Percentiles rank a stretch among this genome's conserved stretches.
phyloP scores from a whole-genome alignment of 495 filamentous ascomycete genomes.

The Emericellopsis terricola region DNA sequence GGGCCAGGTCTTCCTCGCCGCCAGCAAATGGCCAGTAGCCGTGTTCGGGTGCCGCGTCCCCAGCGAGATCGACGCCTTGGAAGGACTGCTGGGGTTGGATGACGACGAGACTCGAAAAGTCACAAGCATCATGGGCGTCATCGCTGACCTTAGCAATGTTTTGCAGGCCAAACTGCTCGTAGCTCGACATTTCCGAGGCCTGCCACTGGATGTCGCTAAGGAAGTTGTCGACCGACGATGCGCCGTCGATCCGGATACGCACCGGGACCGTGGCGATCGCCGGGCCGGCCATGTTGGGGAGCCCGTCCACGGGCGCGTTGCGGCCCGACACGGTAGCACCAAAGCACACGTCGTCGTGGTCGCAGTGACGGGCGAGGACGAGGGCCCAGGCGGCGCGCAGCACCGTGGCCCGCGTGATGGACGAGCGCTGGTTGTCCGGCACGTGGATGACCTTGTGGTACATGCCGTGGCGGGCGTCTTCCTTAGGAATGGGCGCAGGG shows the following conservation, averaged over 20 bases:
- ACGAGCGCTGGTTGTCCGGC: slow-evolving; percentile 6
- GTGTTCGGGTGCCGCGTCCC: not conserved
- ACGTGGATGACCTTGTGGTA: slow-evolving; percentile 6
- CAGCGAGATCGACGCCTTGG: not conserved
- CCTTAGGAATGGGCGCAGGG: not conserved
- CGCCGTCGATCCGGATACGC: slow-evolving; percentile 11
- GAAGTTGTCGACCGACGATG: slow-evolving; percentile 4
- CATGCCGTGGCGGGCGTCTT: slow-evolving; percentile 1
- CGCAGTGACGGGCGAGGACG: slow-evolving; percentile 16
- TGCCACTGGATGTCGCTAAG: slow-evolving; percentile 14
- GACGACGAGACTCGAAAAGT: too few relatives aligned
- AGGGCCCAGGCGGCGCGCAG: slow-evolving; percentile 28
- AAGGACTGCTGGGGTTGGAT: too few relatives aligned
- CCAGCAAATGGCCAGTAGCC: not conserved
- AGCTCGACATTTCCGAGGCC: slow-evolving; percentile 16
- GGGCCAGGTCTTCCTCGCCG: not conserved
- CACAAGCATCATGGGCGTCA: slow-evolving; percentile 14
- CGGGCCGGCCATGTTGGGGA: slow-evolving; percentile 31
- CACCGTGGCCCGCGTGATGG: slow-evolving; percentile 25
- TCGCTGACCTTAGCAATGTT: slow-evolving; percentile 9
- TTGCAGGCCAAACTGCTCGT: slow-evolving; percentile 29
- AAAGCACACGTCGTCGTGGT: slow-evolving; percentile 24
- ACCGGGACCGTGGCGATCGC: slow-evolving; percentile 43
- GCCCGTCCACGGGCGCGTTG: slow-evolving; percentile 21
- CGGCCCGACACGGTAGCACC: slow-evolving; percentile 31